Percentiles rank a stretch among this genome's conserved stretches.
Conservation (phyloP, 495 filamentous ascomycete species). For the Lepraria neglecta region DNA sequence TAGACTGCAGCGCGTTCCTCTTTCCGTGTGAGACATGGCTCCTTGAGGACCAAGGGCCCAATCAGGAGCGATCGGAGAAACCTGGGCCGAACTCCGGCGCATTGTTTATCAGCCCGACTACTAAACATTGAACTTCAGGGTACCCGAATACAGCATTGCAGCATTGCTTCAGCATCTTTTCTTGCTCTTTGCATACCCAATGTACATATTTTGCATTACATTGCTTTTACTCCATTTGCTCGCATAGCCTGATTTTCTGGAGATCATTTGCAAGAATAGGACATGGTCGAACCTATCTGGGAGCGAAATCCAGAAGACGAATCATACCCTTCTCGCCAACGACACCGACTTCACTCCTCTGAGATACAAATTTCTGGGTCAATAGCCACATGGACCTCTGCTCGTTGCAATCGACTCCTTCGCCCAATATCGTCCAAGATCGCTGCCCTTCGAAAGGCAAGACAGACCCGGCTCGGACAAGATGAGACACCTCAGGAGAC, state of each 20-base stretch:
- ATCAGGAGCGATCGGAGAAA: neutral
- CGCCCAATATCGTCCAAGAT: constrained; percentile 50
- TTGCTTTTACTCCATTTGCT: neutral
- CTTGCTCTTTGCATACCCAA: neutral
- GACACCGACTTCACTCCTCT: neutral
- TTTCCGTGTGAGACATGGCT: no score
- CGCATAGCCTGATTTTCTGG: neutral
- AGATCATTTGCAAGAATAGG: neutral
- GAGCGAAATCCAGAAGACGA: neutral
- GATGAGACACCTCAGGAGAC: constrained; percentile 5
- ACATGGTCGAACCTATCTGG: neutral
- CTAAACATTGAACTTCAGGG: neutral
- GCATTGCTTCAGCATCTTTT: constrained; percentile 13
- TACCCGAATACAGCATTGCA: neutral
- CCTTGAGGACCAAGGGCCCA: no score
- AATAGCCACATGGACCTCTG: constrained; percentile 46
- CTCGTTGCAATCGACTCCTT: constrained; percentile 50
- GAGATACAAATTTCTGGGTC: neutral
- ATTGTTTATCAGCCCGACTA: constrained; percentile 12
- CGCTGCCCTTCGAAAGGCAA: constrained; percentile 43
- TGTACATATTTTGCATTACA: constrained; percentile 3
- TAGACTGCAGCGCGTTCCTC: no score
- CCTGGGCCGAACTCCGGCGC: neutral
- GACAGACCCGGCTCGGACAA: neutral
- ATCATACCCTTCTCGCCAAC: neutral